Percentiles rank a stretch among this genome's conserved stretches.
These are phyloP conservation scores for Colletotrichum sp. DNA, from an alignment of 2,329 filamentous ascomycete species.

Conservation along the genomic window DNA sequence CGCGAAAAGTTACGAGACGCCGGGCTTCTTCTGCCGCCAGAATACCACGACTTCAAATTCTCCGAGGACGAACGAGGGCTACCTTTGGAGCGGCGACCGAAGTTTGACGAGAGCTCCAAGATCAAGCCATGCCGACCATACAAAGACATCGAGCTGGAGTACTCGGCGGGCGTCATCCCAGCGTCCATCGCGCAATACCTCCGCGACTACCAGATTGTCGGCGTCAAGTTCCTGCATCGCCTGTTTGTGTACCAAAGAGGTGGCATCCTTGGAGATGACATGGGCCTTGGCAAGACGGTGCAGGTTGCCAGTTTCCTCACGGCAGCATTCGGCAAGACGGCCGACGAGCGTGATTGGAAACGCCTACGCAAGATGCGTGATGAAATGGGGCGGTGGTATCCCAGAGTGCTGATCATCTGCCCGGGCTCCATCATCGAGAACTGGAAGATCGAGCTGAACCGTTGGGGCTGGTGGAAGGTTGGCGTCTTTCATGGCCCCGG, in stretches of 20 bases:
- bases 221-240: constrained; percentile 84
- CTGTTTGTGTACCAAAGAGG: constrained; percentile 92
- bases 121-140: constrained; percentile 73
- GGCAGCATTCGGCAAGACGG: constrained; percentile 92
- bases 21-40: constrained; percentile 78
- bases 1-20: constrained; percentile 65
- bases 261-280: constrained; percentile 92
- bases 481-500: constrained; percentile 78
- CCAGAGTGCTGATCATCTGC: constrained; percentile 83
- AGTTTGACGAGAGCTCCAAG: constrained; percentile 60
- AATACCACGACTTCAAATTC: constrained; percentile 77
- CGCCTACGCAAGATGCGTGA: constrained; percentile 86
- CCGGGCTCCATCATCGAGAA: constrained; percentile 89
- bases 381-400: constrained; percentile 74
- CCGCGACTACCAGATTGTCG: constrained; percentile 88
- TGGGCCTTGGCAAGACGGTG: constrained; percentile 97
- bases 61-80: constrained; percentile 62
- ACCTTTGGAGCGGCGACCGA: constrained; percentile 69
- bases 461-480: constrained; percentile 96
- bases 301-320: constrained; percentile 94
- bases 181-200: constrained; percentile 91
- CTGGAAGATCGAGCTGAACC: constrained; percentile 84
- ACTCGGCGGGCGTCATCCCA: constrained; percentile 83
- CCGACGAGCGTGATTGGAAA: constrained; percentile 83
- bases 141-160: constrained; percentile 75